Evolutionary conservation across 106 monocot genomes (phyloP).

Genomic region (Chionographis japonica): DNA sequence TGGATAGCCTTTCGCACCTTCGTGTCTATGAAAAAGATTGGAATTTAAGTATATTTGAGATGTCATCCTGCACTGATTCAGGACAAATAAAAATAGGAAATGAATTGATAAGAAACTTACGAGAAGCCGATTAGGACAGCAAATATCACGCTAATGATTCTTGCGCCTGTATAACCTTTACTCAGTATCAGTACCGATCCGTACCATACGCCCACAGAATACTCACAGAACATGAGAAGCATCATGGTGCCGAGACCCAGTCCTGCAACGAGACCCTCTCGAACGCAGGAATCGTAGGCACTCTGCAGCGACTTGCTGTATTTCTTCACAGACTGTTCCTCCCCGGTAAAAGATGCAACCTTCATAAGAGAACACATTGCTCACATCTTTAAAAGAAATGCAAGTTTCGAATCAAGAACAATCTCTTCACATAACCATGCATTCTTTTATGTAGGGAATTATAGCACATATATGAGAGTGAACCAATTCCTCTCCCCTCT

Average conservation of each 20-base stretch:
- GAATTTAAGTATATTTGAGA: no score
- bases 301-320: slow-evolving; percentile 12
- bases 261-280: slow-evolving; percentile 29
- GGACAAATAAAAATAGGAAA: not conserved
- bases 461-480: not conserved
- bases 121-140: slow-evolving; percentile 27
- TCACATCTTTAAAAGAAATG: no score
- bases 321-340: slow-evolving; percentile 20
- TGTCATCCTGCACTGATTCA: no score
- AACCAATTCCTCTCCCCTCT: no score
- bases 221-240: slow-evolving; percentile 26
- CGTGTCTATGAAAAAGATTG: no score
- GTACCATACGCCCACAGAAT: slow-evolving; percentile 24
- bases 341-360: slow-evolving; percentile 43
- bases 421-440: no score
- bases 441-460: no score
- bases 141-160: not conserved
- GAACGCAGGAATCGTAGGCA: slow-evolving; percentile 17
- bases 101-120: slow-evolving; percentile 9
- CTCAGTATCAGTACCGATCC: slow-evolving; percentile 23
- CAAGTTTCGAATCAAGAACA: no score
- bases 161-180: slow-evolving; percentile 22
- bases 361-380: not conserved
- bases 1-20: no score
- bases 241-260: slow-evolving; percentile 11